Conservation (phyloP, 2,329 filamentous ascomycete genomes). For the Phialophora macrospora region DNA sequence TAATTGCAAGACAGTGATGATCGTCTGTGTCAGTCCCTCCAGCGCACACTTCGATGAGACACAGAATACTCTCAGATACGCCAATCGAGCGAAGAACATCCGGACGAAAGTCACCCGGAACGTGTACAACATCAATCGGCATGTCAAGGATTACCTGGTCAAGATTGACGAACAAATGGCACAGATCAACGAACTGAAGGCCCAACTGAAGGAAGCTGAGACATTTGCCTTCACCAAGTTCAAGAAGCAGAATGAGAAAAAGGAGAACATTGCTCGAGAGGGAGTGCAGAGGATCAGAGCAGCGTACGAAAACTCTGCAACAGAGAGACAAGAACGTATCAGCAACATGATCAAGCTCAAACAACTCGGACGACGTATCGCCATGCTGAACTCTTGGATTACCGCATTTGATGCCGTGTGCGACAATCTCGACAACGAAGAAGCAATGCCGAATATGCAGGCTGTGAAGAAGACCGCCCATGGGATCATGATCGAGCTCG, state of each 20-base stretch:
- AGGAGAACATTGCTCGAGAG: constrained; percentile 74
- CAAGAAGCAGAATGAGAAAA: constrained; percentile 86
- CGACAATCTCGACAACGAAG: constrained; percentile 70
- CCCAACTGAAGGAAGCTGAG: constrained; percentile 89
- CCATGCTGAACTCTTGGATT: constrained; percentile 87
- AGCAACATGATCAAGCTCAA: constrained; percentile 80
- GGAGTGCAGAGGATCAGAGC: constrained; percentile 77
- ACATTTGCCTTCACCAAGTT: constrained; percentile 83
- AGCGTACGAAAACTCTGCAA: constrained; percentile 79
- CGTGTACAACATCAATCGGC: constrained; percentile 97
- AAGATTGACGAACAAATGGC: constrained; percentile 99
- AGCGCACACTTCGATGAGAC: constrained; percentile 98
- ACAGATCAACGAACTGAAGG: constrained; percentile 94
- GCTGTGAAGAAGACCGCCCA: constrained; percentile 86
- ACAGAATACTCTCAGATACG: constrained; percentile 95
- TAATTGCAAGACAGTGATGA: constrained; percentile 99
- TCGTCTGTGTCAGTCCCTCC: constrained; percentile 95
- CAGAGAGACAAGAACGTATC: constrained; percentile 78
- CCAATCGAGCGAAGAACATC: constrained; percentile 98
- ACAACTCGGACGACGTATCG: constrained; percentile 81
- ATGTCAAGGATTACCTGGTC: constrained; percentile 98
- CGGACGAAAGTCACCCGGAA: constrained; percentile 99
- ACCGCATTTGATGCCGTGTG: constrained; percentile 86
- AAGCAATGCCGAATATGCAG: constrained; percentile 67
- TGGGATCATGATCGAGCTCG: constrained; percentile 85